Conservation (phyloP, 208 protist species). For the Wallacemonas rigidus region DNA sequence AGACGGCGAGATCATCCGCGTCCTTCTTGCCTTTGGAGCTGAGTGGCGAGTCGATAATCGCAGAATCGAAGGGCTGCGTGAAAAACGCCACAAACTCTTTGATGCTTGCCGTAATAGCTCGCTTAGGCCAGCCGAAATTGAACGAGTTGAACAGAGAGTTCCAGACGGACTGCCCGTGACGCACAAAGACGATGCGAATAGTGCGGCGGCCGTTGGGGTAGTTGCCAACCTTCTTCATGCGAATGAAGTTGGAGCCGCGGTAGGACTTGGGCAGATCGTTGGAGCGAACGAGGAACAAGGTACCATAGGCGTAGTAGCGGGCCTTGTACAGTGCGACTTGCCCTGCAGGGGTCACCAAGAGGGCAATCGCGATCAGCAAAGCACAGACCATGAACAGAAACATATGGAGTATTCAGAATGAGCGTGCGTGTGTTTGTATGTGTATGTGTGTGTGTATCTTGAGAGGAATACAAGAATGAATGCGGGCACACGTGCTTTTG, state of each 20-base stretch:
- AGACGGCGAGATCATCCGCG: constrained; percentile 65
- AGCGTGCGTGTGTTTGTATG: not conserved
- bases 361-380: constrained; percentile 50
- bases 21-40: constrained; percentile 74
- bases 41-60: constrained; percentile 91
- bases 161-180: constrained; percentile 94
- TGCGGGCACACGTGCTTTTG: not conserved
- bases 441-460: not conserved
- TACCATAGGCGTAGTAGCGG: constrained; percentile 51
- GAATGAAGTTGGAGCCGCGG: constrained; percentile 71
- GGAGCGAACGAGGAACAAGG: constrained; percentile 58
- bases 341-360: constrained; percentile 45
- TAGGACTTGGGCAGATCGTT: constrained; percentile 77
- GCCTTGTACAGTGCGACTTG: constrained; percentile 53
- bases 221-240: constrained; percentile 35
- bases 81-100: constrained; percentile 67
- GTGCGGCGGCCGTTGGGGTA: constrained; percentile 49
- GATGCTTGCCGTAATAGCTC: constrained; percentile 52
- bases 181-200: constrained; percentile 90
- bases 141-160: constrained; percentile 91
- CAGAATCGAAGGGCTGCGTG: constrained; percentile 75
- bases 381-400: constrained; percentile 72
- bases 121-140: constrained; percentile 54
- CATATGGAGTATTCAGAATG: constrained; percentile 28
- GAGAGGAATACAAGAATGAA: not conserved